A percentile compares a stretch with the other conserved stretches of the same genome.
Evolutionary conservation across 1,284 basidiomycete genomes (phyloP).

Genomic region (Irpex rosettiformis): DNA sequence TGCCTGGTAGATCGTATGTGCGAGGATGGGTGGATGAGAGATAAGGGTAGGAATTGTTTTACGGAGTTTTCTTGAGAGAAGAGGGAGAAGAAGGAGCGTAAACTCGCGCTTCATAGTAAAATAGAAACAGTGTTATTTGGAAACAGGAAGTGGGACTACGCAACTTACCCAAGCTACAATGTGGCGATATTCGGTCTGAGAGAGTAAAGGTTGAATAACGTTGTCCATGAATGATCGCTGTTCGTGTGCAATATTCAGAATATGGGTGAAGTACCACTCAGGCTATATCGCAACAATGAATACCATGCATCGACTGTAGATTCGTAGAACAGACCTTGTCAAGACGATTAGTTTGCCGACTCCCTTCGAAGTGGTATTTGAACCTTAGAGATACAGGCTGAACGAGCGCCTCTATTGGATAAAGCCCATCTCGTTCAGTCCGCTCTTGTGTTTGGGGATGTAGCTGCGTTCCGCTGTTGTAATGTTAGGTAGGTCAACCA

Average conservation of each 20-base stretch:
- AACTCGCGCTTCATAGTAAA: conserved; percentile 81
- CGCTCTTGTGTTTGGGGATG: conserved; percentile 21
- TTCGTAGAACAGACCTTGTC: conserved; percentile 70
- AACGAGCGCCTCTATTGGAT: conserved; percentile 83
- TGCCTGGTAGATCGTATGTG: conserved; percentile 94
- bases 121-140: too few species aligned
- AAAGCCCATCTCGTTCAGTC: conserved; percentile 42
- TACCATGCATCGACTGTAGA: not conserved
- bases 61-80: conserved; percentile 69
- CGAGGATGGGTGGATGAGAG: conserved; percentile 79
- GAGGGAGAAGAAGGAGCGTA: conserved; percentile 65
- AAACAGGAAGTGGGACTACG: too few species aligned
- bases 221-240: conserved; percentile 76
- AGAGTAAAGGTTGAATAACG: conserved; percentile 73
- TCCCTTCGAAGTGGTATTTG: conserved; percentile 93
- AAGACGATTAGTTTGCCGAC: conserved; percentile 83
- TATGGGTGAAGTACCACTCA: conserved; percentile 95
- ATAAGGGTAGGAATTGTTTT: conserved; percentile 76
- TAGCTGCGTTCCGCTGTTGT: conserved; percentile 47
- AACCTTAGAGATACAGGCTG: conserved; percentile 86
- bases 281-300: conserved; percentile 50
- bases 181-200: conserved; percentile 54
- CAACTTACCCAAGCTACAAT: conserved; percentile 74
- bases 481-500: conserved; percentile 3
- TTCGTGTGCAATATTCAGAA: conserved; percentile 81